Evolutionary conservation across 352 stramenopile genomes (phyloP), one percentile per base, ranked within the genome.

Genomic region (Elongisporangium senticosum): DNA sequence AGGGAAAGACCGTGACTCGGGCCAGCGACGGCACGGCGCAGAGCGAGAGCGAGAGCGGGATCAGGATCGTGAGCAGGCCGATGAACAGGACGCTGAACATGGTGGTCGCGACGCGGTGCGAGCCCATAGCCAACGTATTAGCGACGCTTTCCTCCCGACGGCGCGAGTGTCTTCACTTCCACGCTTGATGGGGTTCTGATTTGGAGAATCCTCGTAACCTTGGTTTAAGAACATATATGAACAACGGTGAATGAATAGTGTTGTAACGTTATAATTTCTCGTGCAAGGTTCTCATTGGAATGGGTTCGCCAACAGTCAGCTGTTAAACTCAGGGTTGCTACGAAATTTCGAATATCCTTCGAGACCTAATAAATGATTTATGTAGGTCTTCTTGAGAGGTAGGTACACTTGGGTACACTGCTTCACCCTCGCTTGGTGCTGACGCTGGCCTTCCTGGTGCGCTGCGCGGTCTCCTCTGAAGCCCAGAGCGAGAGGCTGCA

Each of bases 31-130:
- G 78, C 64, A 88, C 75, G 20, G 84, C 71, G 56, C 78, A 88
- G 17, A 86, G 71, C 59, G 75, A n/a, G n/a, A n/a, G n/a, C n/a
- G n/a, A 88, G 43, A 88, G 67, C 39, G 78, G 78, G 53, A 88
- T 67, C 51, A 79, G 67, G 52, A 87, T 67, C 50, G 70, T 77
- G 37, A 87, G 24, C 24, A 86, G 61, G 65, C 73, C 67, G 50
- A 87, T 58, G 15, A 69, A 54, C 40, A 87, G 58, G 58, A 86
- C 53, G 59, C 75, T 75, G 15, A 72, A 51, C 65, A 78, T 78
- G 52, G 33, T 65, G 62, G 67, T 64, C 39, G 55, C 67, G 19
- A 49, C 21, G 49, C 71, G 71, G 63, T 70, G 33, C 33, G 33
- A 43, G 33, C 33, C 33, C 33, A 43, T 6, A 43, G 7, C 13